A percentile compares a stretch with the other conserved stretches of the same genome.
Conservation (phyloP, 2,329 filamentous ascomycete species). For the Aureobasidium subglaciale region DNA sequence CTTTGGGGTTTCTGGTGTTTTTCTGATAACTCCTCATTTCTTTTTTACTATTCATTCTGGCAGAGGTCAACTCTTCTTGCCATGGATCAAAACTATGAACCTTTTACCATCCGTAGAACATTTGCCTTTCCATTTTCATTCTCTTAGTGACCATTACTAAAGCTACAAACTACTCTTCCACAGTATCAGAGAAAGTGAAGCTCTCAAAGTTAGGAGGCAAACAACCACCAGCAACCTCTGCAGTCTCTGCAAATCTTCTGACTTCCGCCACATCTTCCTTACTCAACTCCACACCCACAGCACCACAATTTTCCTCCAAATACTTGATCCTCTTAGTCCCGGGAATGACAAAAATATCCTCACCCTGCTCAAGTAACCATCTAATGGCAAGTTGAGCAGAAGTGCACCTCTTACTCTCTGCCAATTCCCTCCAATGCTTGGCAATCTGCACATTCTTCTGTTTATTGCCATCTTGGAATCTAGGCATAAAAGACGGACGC, state of each 20-base stretch:
- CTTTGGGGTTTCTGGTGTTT: too few relatives aligned
- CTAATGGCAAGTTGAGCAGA: conserved; percentile 26
- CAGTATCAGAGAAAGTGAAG: conserved; percentile 34
- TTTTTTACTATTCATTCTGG: too few relatives aligned
- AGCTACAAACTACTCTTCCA: conserved; percentile 17
- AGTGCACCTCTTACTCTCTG: conserved; percentile 26
- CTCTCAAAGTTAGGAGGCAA: conserved; percentile 32
- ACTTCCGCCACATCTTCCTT: conserved; percentile 24
- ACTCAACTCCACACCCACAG: conserved; percentile 21
- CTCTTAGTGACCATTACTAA: too few relatives aligned
- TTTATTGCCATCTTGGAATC: conserved; percentile 25
- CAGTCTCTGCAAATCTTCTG: conserved; percentile 24
- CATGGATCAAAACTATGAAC: too few relatives aligned
- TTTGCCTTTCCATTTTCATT: too few relatives aligned
- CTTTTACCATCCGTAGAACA: too few relatives aligned
- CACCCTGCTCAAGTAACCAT: conserved; percentile 28
- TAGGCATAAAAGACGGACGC: conserved; percentile 25
- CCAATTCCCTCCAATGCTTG: conserved; percentile 22
- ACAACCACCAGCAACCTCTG: conserved; percentile 28
- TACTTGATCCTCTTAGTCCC: conserved; percentile 25
- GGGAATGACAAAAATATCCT: conserved; percentile 22
- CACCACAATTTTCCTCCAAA: conserved; percentile 23
- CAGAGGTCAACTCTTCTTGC: too few relatives aligned
- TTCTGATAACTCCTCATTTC: too few relatives aligned
- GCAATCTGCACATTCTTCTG: conserved; percentile 28